Percentiles rank a stretch among this genome's conserved stretches.
Conservation (phyloP, 208 protist genomes). For the Entamoeba histolytica region DNA sequence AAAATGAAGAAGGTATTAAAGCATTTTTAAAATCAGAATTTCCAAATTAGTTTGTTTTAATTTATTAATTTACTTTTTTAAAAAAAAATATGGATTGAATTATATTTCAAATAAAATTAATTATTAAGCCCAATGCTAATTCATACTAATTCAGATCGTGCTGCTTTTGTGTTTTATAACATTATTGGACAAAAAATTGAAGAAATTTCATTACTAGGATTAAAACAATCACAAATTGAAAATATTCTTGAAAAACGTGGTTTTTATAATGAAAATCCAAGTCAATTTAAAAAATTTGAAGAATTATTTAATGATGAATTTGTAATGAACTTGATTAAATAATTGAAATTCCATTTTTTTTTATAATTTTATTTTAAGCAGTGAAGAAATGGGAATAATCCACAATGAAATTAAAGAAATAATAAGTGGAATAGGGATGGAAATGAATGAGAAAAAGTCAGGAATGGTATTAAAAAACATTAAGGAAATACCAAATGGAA, state of each 20-base stretch:
- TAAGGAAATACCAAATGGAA: too few relatives aligned
- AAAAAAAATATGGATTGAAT: too few relatives aligned
- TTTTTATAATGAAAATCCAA: neutral
- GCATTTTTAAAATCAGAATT: neutral
- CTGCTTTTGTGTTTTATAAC: neutral
- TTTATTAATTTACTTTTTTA: neutral
- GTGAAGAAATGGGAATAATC: too few relatives aligned
- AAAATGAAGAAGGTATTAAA: neutral
- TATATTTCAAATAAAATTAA: too few relatives aligned
- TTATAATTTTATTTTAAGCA: too few relatives aligned
- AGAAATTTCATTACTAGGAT: neutral
- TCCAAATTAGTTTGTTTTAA: neutral
- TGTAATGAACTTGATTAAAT: neutral
- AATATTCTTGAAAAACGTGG: neutral
- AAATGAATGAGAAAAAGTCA: too few relatives aligned
- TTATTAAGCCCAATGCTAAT: neutral
- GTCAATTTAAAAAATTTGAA: neutral
- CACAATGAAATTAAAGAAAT: too few relatives aligned
- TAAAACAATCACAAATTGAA: neutral
- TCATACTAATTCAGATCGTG: neutral
- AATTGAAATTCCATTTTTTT: neutral
- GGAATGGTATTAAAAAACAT: too few relatives aligned
- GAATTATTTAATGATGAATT: neutral
- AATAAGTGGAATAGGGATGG: too few relatives aligned
- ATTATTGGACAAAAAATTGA: neutral